Conservation (phyloP, 345 rosid genomes). For the Eucalyptus curtisii region DNA sequence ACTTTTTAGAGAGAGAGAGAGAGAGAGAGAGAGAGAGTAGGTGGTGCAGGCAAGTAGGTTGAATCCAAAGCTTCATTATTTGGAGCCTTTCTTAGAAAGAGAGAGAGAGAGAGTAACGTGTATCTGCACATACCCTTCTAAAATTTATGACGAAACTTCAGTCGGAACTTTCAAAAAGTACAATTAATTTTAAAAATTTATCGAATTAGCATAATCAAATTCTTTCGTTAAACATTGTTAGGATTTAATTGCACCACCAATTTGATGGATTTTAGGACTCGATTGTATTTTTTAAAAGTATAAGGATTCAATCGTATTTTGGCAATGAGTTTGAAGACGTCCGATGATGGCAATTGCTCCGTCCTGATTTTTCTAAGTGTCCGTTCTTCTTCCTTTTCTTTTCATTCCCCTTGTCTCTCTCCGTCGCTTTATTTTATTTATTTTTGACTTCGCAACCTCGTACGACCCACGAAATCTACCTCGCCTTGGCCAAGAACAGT, state of each 20-base stretch:
- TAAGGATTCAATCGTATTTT: accelerated
- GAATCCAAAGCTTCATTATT: not conserved
- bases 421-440: not conserved
- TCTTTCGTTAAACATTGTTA: not conserved
- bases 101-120: not conserved
- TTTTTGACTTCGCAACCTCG: not conserved
- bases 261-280: not conserved
- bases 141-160: accelerated
- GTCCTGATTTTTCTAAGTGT: not conserved
- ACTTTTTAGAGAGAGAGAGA: not conserved
- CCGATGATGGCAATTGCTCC: accelerated
- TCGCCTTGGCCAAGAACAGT: not conserved
- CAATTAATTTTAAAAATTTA: accelerated
- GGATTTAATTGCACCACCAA: accelerated
- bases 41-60: not conserved
- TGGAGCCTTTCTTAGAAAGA: not conserved
- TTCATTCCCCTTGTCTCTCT: not conserved
- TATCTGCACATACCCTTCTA: not conserved
- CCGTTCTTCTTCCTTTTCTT: not conserved
- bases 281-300: not conserved
- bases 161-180: accelerated
- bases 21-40: not conserved
- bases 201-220: accelerated
- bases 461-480: not conserved
- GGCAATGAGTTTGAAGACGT: accelerated